phyloP scores from a whole-genome alignment of 257 asterid genomes.

The Asclepias syriaca region DNA sequence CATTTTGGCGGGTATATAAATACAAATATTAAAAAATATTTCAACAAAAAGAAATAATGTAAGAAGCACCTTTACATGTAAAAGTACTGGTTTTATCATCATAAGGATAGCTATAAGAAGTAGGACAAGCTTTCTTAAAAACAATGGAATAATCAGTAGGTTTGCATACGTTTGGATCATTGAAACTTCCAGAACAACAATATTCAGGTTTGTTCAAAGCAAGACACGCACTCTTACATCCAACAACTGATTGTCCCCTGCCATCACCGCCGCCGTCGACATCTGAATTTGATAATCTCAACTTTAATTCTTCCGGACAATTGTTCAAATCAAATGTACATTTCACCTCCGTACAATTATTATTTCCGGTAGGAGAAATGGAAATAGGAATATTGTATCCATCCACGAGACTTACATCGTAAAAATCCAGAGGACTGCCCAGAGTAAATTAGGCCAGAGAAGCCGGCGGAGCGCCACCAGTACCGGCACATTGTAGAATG shows the following conservation, averaged over 20 bases:
- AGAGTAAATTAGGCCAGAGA: conserved; percentile 67
- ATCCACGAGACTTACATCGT: conserved; percentile 63
- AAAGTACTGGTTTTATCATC: conserved; percentile 60
- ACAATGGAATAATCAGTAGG: conserved; percentile 43
- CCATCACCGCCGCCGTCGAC: too few species aligned
- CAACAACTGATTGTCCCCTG: conserved; percentile 29
- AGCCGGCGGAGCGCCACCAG: conserved; percentile 60
- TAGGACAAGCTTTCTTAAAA: conserved; percentile 57
- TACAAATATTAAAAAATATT: too few species aligned
- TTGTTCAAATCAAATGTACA: conserved; percentile 37
- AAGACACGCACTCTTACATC: conserved; percentile 57
- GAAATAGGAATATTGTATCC: conserved; percentile 50
- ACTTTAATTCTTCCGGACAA: conserved; percentile 46
- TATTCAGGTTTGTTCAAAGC: conserved; percentile 46
- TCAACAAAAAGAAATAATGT: conserved; percentile 36
- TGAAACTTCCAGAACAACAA: conserved; percentile 50
- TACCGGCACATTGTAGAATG: conserved; percentile 38
- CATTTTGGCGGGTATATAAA: too few species aligned
- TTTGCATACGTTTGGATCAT: conserved; percentile 43
- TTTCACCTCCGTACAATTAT: conserved; percentile 32
- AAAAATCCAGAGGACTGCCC: conserved; percentile 44
- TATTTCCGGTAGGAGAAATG: conserved; percentile 26
- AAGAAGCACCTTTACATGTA: conserved; percentile 51
- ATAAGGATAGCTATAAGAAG: conserved; percentile 55
- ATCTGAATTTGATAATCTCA: conserved; percentile 10